phyloP scores from a whole-genome alignment of 345 rosid species.

The Bruguiera gymnorhiza region DNA sequence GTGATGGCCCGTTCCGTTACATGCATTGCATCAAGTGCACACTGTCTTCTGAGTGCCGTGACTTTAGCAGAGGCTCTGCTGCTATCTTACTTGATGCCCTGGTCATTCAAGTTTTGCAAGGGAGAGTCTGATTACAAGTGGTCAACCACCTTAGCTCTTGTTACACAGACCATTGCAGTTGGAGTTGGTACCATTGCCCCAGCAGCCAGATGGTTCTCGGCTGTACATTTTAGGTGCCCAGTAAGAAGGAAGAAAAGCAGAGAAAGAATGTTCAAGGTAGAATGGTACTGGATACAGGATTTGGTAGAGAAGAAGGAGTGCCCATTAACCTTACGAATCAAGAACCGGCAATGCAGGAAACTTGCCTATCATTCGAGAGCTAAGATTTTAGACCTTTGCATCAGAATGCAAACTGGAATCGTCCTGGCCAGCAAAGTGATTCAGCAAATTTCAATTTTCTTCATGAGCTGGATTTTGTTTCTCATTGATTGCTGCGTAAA shows the following conservation, averaged over 20 bases:
- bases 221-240: constrained; percentile 72
- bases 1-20: constrained; percentile 79
- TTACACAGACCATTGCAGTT: constrained; percentile 58
- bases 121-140: constrained; percentile 84
- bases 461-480: constrained; percentile 36
- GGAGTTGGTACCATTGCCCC: constrained; percentile 69
- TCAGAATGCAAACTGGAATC: constrained; percentile 52
- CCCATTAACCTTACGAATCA: constrained; percentile 39
- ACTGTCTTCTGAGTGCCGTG: constrained; percentile 57
- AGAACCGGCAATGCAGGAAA: constrained; percentile 47
- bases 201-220: constrained; percentile 65
- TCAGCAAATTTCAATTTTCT: constrained; percentile 48
- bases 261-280: constrained; percentile 42
- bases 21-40: constrained; percentile 73
- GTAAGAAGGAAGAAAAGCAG: constrained; percentile 27
- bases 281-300: constrained; percentile 61
- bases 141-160: constrained; percentile 54
- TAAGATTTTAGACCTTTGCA: constrained; percentile 40
- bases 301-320: constrained; percentile 63
- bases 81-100: constrained; percentile 52
- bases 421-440: constrained; percentile 63
- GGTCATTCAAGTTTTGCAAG: constrained; percentile 51
- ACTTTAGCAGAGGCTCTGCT: constrained; percentile 64
- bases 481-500: constrained; percentile 22
- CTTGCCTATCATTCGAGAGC: constrained; percentile 31